A percentile compares a stretch with the other conserved stretches of the same genome.
Evolutionary conservation across 495 filamentous ascomycete species (phyloP).

Genomic region (Margaritispora aquatica): DNA sequence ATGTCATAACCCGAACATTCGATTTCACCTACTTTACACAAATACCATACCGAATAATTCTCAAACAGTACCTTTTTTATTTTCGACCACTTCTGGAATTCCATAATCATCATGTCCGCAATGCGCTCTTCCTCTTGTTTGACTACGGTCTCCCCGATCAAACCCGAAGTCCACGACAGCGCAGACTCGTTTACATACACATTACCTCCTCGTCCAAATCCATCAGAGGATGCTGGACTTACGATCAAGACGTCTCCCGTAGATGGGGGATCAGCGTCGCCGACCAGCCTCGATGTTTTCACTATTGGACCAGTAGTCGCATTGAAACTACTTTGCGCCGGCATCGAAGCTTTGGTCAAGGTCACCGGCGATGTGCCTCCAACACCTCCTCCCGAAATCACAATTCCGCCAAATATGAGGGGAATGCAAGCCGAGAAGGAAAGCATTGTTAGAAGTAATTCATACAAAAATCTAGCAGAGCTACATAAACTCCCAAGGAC

Average conservation of each 20-base stretch:
- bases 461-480: slow-evolving; percentile 37
- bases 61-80: background rate
- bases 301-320: slow-evolving; percentile 65
- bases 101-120: slow-evolving; percentile 9
- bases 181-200: slow-evolving; percentile 17
- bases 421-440: slow-evolving; percentile 53
- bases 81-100: background rate
- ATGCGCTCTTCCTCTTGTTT: background rate
- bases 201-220: slow-evolving; percentile 43
- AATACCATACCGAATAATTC: background rate
- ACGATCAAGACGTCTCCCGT: slow-evolving; percentile 6
- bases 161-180: slow-evolving; percentile 17
- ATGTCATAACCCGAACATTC: slow-evolving; percentile 5
- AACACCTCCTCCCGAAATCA: slow-evolving; percentile 58
- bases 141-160: background rate
- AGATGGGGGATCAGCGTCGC: slow-evolving; percentile 7
- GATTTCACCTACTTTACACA: background rate
- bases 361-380: slow-evolving; percentile 68
- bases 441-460: slow-evolving; percentile 46
- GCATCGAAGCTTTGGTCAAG: slow-evolving; percentile 66
- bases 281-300: slow-evolving; percentile 53
- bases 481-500: slow-evolving; percentile 15
- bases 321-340: slow-evolving; percentile 68
- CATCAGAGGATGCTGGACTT: slow-evolving; percentile 42
- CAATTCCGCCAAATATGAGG: slow-evolving; percentile 54